A percentile compares a stretch with the other conserved stretches of the same genome.
These are phyloP conservation scores for Phoenix roebelenii DNA, from an alignment of 176 grass and related monocot species.

Conservation along the genomic window DNA sequence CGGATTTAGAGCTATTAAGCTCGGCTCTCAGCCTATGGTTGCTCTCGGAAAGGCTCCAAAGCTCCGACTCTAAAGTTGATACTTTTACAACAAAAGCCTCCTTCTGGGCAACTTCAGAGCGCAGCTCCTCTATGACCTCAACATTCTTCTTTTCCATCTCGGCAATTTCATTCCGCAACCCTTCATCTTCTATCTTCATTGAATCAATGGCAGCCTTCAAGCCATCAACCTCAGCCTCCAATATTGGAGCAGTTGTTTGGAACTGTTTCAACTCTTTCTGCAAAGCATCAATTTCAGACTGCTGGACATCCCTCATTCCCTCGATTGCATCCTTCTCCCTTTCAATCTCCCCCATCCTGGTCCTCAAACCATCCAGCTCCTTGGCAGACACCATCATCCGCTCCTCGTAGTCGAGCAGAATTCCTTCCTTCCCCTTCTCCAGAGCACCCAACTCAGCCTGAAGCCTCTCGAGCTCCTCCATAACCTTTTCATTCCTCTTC, in stretches of 20 bases:
- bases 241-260: constrained; percentile 17
- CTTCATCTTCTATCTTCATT: too few relatives aligned
- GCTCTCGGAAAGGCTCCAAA: too few relatives aligned
- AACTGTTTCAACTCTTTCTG: constrained; percentile 21
- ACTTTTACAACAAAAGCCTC: too few relatives aligned
- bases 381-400: constrained; percentile 7
- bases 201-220: too few relatives aligned
- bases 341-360: constrained; percentile 1
- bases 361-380: constrained; percentile 12
- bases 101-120: too few relatives aligned
- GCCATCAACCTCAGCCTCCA: too few relatives aligned
- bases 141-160: too few relatives aligned
- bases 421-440: constrained; percentile 24
- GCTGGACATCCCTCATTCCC: constrained; percentile 3
- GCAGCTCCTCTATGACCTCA: too few relatives aligned
- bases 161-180: too few relatives aligned
- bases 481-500: constrained; percentile 4
- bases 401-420: constrained; percentile 18
- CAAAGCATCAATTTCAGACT: constrained; percentile 20
- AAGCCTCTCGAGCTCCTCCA: constrained; percentile 29
- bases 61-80: too few relatives aligned
- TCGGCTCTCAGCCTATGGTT: too few relatives aligned
- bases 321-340: constrained; percentile 33
- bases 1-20: too few relatives aligned
- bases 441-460: constrained; percentile 18